Conservation (phyloP, 108 stramenopile species). For the Cyclostephanos invisitatus region DNA sequence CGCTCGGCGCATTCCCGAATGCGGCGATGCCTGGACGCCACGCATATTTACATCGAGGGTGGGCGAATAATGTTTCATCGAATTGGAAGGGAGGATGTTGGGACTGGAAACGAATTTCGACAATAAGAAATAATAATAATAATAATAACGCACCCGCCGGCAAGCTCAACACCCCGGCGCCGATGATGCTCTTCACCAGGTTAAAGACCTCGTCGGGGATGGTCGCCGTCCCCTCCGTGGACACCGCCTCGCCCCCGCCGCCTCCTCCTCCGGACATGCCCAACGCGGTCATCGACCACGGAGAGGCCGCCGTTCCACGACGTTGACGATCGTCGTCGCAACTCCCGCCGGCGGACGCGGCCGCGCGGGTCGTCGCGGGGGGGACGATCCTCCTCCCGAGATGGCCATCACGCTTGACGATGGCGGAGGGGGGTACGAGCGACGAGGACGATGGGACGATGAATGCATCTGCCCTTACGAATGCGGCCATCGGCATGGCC, state of each 20-base stretch:
- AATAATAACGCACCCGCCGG: slow-evolving; percentile 74
- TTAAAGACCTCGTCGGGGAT: slow-evolving; percentile 90
- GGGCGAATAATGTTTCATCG: no score
- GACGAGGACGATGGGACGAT: slow-evolving; percentile 19
- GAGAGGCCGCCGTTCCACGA: neutral
- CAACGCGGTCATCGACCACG: slow-evolving; percentile 24
- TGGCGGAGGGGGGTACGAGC: neutral
- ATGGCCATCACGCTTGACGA: neutral
- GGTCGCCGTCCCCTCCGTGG: slow-evolving; percentile 67
- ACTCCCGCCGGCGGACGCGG: slow-evolving; percentile 17
- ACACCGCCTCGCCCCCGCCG: slow-evolving; percentile 26
- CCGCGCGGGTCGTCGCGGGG: no score
- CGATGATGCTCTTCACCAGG: slow-evolving; percentile 92
- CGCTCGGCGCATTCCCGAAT: slow-evolving; percentile 90
- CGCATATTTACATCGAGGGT: no score
- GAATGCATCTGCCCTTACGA: slow-evolving; percentile 49
- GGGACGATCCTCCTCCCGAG: slow-evolving; percentile 33
- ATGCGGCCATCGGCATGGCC: slow-evolving; percentile 38
- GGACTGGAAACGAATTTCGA: no score
- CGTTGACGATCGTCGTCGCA: neutral
- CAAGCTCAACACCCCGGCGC: slow-evolving; percentile 92
- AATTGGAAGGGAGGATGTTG: no score
- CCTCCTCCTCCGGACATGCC: slow-evolving; percentile 42
- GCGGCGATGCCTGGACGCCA: slow-evolving; percentile 86
- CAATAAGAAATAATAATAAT: no score